A percentile compares a stretch with the other conserved stretches of the same genome.
These are phyloP conservation scores for Pichia sp. DNA, from an alignment of 1,139 yeast genomes.

Conservation along the genomic window DNA sequence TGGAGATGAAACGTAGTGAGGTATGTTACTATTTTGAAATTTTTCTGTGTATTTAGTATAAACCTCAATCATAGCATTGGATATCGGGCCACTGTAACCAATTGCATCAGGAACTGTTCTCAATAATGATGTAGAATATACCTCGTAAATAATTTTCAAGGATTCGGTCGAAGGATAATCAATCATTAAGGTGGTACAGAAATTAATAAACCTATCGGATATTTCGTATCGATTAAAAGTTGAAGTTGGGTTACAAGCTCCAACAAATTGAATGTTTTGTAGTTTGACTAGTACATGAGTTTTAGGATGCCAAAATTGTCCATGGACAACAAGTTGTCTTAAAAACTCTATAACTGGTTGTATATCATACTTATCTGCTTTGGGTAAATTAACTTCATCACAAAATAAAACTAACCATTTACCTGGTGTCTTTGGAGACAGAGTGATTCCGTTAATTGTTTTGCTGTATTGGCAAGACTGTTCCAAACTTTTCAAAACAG, in stretches of 20 bases:
- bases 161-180: slow-evolving; percentile 75
- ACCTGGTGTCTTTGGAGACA: slow-evolving; percentile 59
- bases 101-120: slow-evolving; percentile 58
- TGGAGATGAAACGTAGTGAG: slow-evolving; percentile 79
- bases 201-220: slow-evolving; percentile 63
- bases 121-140: slow-evolving; percentile 53
- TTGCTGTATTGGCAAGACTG: slow-evolving; percentile 63
- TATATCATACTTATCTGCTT: slow-evolving; percentile 65
- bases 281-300: slow-evolving; percentile 63
- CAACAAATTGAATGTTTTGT: slow-evolving; percentile 73
- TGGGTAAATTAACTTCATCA: slow-evolving; percentile 87
- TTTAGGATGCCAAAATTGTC: slow-evolving; percentile 69
- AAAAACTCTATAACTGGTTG: slow-evolving; percentile 71
- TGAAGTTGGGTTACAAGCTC: slow-evolving; percentile 89
- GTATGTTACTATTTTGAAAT: slow-evolving; percentile 35
- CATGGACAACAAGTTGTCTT: slow-evolving; percentile 66
- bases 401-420: slow-evolving; percentile 82
- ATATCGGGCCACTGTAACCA: slow-evolving; percentile 47
- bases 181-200: slow-evolving; percentile 61
- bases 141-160: slow-evolving; percentile 57
- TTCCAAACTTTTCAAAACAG: slow-evolving; percentile 60
- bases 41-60: slow-evolving; percentile 41
- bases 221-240: slow-evolving; percentile 69
- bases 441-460: slow-evolving; percentile 43
- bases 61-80: slow-evolving; percentile 63